phyloP scores from a whole-genome alignment of 1,284 basidiomycete genomes.

The Butyriboletus appendiculatus region DNA sequence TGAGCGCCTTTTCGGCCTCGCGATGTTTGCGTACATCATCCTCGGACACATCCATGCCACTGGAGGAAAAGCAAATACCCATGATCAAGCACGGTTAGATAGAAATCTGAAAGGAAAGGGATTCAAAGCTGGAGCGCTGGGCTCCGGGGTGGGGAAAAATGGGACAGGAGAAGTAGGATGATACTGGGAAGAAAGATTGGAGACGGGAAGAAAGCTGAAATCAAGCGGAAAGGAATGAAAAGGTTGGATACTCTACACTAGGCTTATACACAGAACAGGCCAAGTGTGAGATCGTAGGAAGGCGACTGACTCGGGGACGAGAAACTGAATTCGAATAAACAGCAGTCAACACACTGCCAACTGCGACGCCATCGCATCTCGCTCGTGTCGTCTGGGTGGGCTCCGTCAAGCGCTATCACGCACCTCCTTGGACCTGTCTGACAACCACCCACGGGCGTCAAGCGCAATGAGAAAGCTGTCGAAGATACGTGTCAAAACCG shows the following conservation, averaged over 20 bases:
- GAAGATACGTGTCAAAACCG: not conserved
- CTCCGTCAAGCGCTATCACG: not conserved
- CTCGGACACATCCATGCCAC: constrained; percentile 56
- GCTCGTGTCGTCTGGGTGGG: not conserved
- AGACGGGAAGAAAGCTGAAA: not conserved
- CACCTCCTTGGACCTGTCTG: not conserved
- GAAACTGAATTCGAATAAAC: constrained; percentile 5
- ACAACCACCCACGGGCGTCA: not conserved
- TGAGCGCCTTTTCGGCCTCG: constrained; percentile 67
- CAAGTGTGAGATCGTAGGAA: constrained; percentile 9
- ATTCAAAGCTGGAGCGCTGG: constrained; percentile 13
- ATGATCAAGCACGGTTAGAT: constrained; percentile 40
- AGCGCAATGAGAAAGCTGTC: not conserved
- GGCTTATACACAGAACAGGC: constrained; percentile 26
- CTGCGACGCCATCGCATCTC: constrained; percentile 9
- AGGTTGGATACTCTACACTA: constrained; percentile 4
- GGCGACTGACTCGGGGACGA: not conserved
- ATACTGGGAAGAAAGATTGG: not conserved
- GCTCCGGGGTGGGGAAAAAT: constrained; percentile 8
- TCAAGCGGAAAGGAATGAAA: not conserved
- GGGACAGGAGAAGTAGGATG: constrained; percentile 1
- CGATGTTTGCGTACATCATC: constrained; percentile 62
- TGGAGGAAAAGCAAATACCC: constrained; percentile 77
- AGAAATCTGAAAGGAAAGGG: not conserved
- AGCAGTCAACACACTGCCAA: constrained; percentile 19